Base-by-base conservation (phyloP, 2,329 filamentous ascomycete species). In the Aspergillus calidoustus region DNA sequence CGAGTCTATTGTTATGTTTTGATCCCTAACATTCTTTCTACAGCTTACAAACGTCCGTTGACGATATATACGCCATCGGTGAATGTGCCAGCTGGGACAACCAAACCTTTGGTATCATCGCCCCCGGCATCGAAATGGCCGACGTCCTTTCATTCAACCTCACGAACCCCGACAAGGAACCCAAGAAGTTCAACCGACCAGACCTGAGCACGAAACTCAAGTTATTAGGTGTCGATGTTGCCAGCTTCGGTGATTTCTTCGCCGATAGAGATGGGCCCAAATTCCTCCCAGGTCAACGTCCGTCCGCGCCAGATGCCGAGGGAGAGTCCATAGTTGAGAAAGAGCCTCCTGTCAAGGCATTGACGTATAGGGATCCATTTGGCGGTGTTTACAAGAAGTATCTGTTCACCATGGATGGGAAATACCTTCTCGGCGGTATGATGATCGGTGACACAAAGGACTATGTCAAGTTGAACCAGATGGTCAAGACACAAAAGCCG, bases 401-500 rank as follows among this genome's bases (percentile, higher is more conserved):
- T 75, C 80, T 97, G 11, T 97, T 97, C 72, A 96, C 93, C 0
- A 81, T 89, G 72, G 93, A 97, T 72, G 93, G 93, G 28, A 96
- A 96, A 74, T 94, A 94, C 70, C 81, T 97, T 1, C 86, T 97
- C 0, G 93, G 93, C n/a, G 93, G 93, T 4, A 97, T 97, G 92
- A 96, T 97, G 92, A 95, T 97, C 64, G 93, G 93, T 44, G 93
- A 97, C 71, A 96, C 92, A 0, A 90, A 86, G 65, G 93, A 97
- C 79, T 97, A 96, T 72, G 86, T 96, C 78, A 96, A 94, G 75
- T 80, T 97, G 23, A 91, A 96, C 1, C 90, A 91, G 1, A 88
- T 96, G 83, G 92, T 95, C 58, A 96, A 93, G 80, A 89, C 86
- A 66, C 90, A 92, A 72, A 96, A 93, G 74, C 82, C 84, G 64